Conservation (phyloP, 108 stramenopile genomes). For the Cyclotella kingstonii region DNA sequence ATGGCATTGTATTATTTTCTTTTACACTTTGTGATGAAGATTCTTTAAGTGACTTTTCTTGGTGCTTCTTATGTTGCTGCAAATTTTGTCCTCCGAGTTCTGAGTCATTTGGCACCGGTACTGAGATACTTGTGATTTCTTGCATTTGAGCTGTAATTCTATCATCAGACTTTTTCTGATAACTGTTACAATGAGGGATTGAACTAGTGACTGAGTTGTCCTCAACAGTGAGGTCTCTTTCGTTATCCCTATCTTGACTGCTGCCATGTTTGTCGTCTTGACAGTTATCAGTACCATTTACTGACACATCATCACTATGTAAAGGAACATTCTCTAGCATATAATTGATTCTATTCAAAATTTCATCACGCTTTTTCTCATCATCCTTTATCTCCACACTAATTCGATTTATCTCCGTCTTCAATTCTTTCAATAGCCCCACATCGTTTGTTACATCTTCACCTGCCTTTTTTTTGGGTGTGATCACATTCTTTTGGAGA, state of each 20-base stretch:
- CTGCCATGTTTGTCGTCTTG: neutral
- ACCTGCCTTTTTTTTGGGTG: slow-evolving; percentile 56
- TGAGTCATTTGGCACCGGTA: no score
- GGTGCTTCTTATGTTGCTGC: neutral
- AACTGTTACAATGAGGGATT: no score
- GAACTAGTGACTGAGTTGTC: no score
- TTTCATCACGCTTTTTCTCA: slow-evolving; percentile 17
- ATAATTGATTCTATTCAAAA: slow-evolving; percentile 14
- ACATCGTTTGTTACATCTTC: slow-evolving; percentile 24
- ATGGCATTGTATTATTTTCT: neutral
- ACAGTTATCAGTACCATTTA: neutral
- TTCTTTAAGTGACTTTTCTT: slow-evolving; percentile 12
- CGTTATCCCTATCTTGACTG: no score
- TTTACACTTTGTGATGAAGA: neutral
- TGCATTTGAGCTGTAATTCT: no score
- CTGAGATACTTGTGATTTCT: no score
- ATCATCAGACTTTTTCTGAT: no score
- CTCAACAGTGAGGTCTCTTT: no score
- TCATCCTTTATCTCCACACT: slow-evolving; percentile 20
- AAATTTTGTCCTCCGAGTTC: neutral
- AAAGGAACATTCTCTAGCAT: slow-evolving; percentile 4
- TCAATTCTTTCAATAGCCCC: slow-evolving; percentile 32
- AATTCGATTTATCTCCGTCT: slow-evolving; percentile 21
- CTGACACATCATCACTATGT: neutral
- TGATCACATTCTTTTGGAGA: slow-evolving; percentile 82